Base-by-base conservation (phyloP, 805 yeast species). In the Sugiyamaella chiloensis region DNA sequence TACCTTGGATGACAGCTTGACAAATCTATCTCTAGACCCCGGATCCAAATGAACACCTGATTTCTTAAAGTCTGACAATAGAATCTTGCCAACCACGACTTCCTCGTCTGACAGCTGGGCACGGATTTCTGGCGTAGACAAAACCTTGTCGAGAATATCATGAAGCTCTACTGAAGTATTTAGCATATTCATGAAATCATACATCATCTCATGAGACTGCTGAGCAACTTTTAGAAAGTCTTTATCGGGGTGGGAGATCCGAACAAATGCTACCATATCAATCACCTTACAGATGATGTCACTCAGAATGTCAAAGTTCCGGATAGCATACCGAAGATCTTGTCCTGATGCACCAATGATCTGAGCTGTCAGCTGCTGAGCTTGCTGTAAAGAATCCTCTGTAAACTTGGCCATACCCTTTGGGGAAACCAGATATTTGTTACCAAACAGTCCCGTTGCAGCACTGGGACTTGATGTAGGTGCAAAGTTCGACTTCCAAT, bases 271-370 rank as follows among this genome's bases (percentile, higher is more conserved):
- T 30, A 96, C 91, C 42, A 91, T 75, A 65, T 93, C 99, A 34
- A 93, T 90, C 4, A 88, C 97, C 48, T 96, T 78, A 62, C 99
- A 93, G 24, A 93, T 67, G 24, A 85, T 78, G 61, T 93, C 98
- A 59, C 96, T 85, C 32, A 93, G 68, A 55, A 88, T 79, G 62
- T 93, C 99, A 53, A 93, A 69, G 44, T 81, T 79, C 36, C 78
- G 61, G 46, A 91, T 76, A 46, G 79, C 87, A 4, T 70, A 64
- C 14, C 58, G 55, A 17, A 75, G 58, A 1, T 78, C 86, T 7
- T 70, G 68, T 0, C 75, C 57, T 19, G 71, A 68, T 12, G 53
- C 52, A 5, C 46, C 35, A 12, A 79, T 67, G 70, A 91, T 79
- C n/a, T 71, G 62, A 0, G 68, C 61, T 0, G 85, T 85, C 44